A percentile compares a stretch with the other conserved stretches of the same genome.
These are phyloP conservation scores for Cordyceps cateniannulata DNA, from an alignment of 2,329 filamentous ascomycete genomes.

Conservation along the genomic window DNA sequence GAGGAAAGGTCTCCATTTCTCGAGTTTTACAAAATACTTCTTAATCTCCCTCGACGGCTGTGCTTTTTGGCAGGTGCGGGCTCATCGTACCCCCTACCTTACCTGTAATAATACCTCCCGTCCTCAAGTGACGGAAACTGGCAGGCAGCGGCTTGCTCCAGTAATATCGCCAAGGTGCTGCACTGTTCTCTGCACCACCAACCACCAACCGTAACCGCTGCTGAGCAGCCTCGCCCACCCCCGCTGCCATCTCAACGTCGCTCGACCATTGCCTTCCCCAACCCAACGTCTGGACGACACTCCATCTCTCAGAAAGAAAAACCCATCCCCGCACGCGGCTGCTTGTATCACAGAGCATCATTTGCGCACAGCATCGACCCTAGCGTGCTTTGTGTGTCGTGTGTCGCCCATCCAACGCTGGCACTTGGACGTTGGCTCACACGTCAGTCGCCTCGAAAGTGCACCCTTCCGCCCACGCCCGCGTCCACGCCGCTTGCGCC, in stretches of 20 bases:
- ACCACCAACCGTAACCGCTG: too few relatives aligned
- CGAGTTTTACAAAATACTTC: not conserved
- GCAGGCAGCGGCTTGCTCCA: not conserved
- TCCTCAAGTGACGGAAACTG: too few relatives aligned
- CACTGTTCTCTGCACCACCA: not conserved
- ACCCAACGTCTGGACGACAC: not conserved
- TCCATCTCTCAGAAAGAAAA: not conserved
- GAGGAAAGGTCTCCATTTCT: too few relatives aligned
- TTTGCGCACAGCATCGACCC: not conserved
- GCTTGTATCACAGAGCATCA: not conserved
- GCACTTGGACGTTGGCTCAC: not conserved
- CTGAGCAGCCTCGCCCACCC: not conserved
- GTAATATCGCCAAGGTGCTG: not conserved
- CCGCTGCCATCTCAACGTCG: slow-evolving; percentile 1
- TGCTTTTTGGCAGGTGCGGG: not conserved
- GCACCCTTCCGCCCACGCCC: not conserved
- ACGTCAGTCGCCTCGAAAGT: not conserved
- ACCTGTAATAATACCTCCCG: too few relatives aligned
- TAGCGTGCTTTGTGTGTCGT: not conserved
- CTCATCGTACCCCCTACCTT: too few relatives aligned
- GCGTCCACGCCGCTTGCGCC: not conserved
- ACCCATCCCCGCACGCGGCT: not conserved
- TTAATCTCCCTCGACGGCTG: not conserved
- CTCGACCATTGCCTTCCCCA: not conserved
- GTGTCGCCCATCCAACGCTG: not conserved